A percentile compares a stretch with the other conserved stretches of the same genome.
These are phyloP conservation scores for Bacterosira constricta DNA, from an alignment of 108 stramenopile species.

Conservation along the genomic window DNA sequence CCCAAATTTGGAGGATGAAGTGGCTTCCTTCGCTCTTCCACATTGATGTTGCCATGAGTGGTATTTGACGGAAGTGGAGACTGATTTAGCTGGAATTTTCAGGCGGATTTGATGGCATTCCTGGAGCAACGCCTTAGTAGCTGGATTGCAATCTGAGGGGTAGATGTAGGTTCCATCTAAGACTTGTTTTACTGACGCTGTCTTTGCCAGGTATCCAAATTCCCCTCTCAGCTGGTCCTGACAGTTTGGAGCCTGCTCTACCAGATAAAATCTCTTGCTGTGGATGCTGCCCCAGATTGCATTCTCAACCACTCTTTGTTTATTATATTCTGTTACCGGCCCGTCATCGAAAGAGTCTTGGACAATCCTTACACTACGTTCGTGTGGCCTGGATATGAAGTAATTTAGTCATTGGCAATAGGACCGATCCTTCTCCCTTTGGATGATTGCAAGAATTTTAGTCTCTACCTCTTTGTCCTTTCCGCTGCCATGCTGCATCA, in stretches of 20 bases:
- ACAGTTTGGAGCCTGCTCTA: not conserved
- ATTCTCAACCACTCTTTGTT: not conserved
- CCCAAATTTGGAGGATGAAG: not conserved
- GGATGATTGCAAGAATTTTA: constrained; percentile 2
- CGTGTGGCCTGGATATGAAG: not conserved
- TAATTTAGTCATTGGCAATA: constrained; percentile 8
- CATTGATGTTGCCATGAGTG: not conserved
- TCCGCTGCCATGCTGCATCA: not conserved
- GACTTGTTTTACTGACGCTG: not conserved
- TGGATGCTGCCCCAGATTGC: too few relatives aligned
- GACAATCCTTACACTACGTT: not conserved
- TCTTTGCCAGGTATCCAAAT: not conserved
- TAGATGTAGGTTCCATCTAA: not conserved
- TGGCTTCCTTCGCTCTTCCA: not conserved
- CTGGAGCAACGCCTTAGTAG: not conserved
- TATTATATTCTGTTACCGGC: not conserved
- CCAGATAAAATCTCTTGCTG: too few relatives aligned
- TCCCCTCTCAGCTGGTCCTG: not conserved
- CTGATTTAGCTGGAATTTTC: not conserved
- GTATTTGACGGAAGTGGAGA: too few relatives aligned
- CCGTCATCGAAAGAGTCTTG: not conserved
- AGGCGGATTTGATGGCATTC: not conserved
- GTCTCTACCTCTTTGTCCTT: not conserved
- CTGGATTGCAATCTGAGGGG: not conserved
- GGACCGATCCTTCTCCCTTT: not conserved